phyloP scores from a whole-genome alignment of 1,284 basidiomycete genomes.

The Leccinum fuscescens region DNA sequence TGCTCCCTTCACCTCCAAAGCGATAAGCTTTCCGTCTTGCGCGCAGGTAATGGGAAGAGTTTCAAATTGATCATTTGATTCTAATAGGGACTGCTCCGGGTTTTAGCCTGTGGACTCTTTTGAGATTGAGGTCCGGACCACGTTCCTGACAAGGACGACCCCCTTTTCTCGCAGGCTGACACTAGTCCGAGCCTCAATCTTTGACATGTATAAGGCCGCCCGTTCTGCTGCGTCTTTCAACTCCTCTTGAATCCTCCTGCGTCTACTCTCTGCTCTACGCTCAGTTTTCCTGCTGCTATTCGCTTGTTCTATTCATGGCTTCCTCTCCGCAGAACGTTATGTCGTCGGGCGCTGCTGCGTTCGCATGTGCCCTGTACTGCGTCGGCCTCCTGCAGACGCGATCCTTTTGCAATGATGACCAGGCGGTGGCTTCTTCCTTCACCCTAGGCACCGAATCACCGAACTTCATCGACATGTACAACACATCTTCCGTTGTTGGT shows the following conservation, averaged over 20 bases:
- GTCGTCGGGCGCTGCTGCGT: background rate
- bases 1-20: background rate
- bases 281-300: background rate
- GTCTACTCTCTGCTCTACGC: background rate
- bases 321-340: conserved; percentile 1
- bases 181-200: conserved; percentile 10
- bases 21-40: background rate
- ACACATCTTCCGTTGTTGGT: background rate
- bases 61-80: background rate
- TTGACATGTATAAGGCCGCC: conserved; percentile 10
- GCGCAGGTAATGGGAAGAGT: background rate
- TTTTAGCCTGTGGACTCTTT: background rate
- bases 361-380: conserved; percentile 3
- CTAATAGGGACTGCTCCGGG: background rate
- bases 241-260: background rate
- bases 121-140: background rate
- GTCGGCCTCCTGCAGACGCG: conserved; percentile 1
- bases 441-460: background rate
- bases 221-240: background rate
- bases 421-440: background rate
- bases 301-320: conserved; percentile 9
- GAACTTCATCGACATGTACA: background rate
- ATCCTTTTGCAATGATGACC: background rate
- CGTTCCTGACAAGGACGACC: background rate
- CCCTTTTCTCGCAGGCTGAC: background rate